phyloP scores from a whole-genome alignment of 2,329 filamentous ascomycete species.

The Aspergillus melleus region DNA sequence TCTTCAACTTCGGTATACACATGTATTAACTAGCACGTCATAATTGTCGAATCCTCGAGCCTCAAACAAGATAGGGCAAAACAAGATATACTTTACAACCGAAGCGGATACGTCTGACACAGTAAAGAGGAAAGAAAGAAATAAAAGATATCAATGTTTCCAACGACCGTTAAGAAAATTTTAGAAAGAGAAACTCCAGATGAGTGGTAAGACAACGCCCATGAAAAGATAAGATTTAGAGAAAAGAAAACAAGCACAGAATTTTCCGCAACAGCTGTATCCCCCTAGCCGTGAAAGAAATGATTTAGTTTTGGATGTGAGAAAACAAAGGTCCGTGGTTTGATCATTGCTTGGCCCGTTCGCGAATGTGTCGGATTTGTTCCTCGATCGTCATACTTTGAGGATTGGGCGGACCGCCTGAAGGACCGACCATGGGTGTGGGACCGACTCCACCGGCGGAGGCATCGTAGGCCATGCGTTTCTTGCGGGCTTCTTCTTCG shows the following conservation, averaged over 20 bases:
- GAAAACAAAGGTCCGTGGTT: neutral
- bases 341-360: slow-evolving; percentile 48
- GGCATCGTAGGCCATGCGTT: slow-evolving; percentile 62
- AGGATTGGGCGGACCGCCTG: slow-evolving; percentile 31
- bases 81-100: slow-evolving; percentile 6
- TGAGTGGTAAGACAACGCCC: slow-evolving; percentile 2
- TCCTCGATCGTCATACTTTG: slow-evolving; percentile 73
- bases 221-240: neutral
- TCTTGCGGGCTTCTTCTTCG: slow-evolving; percentile 73
- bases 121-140: neutral
- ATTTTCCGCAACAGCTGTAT: neutral
- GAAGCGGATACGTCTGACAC: neutral
- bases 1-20: neutral
- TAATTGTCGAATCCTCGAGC: too few species aligned
- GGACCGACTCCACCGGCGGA: slow-evolving; percentile 26
- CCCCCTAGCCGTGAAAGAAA: too few species aligned
- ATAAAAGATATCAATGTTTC: neutral
- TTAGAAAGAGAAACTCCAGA: neutral
- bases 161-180: neutral
- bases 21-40: neutral
- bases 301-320: too few species aligned
- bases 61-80: neutral
- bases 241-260: neutral
- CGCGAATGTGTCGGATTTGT: slow-evolving; percentile 71
- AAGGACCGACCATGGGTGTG: slow-evolving; percentile 31